Percentiles rank a stretch among this genome's conserved stretches.
Conservation (phyloP, 129 eudicot species). For the Smallanthus sonchifolius region DNA sequence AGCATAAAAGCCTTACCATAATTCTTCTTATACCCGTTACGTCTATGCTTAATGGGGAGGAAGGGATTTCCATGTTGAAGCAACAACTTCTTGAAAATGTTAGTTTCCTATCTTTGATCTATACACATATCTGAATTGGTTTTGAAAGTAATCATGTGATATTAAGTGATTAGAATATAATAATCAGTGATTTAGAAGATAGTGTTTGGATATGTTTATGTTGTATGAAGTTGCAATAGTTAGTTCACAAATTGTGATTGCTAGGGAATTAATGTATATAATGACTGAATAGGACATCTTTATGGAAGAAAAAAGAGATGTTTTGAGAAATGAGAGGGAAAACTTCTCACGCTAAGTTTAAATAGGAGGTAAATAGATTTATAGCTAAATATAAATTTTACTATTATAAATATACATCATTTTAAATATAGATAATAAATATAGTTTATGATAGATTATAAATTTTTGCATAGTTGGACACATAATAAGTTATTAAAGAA, state of each 20-base stretch:
- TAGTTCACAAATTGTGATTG: background rate
- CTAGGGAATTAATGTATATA: background rate
- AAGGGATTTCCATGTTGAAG: conserved; percentile 65
- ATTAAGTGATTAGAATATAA: background rate
- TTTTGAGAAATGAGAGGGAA: background rate
- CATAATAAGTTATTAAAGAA: background rate
- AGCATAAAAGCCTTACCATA: conserved; percentile 73
- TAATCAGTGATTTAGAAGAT: background rate
- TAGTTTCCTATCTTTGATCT: conserved; percentile 19
- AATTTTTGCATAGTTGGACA: background rate
- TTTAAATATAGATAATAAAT: background rate
- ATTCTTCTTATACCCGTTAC: conserved; percentile 78
- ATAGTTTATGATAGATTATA: background rate
- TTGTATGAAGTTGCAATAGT: background rate
- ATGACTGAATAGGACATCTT: background rate
- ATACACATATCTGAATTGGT: background rate
- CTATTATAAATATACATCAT: background rate
- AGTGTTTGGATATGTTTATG: background rate
- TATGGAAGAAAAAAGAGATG: background rate
- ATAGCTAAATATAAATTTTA: background rate
- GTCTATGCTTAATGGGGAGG: conserved; percentile 65
- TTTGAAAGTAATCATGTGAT: background rate
- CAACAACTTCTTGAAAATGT: conserved; percentile 70
- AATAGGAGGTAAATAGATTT: background rate
- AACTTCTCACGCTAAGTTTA: background rate